phyloP scores from a whole-genome alignment of 306 rosid species.

The Urtica urens region DNA sequence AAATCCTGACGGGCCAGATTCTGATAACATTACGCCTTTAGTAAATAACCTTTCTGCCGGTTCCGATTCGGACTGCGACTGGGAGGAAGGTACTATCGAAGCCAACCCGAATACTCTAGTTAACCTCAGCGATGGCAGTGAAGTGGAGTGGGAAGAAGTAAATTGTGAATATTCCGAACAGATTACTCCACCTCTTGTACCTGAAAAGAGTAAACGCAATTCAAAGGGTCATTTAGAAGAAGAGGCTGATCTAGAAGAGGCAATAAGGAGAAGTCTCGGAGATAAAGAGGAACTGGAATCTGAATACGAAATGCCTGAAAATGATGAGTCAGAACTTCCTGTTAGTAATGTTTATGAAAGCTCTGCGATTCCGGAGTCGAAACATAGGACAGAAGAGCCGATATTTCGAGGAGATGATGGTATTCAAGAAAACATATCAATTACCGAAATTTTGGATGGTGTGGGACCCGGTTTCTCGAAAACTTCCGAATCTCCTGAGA shows the following conservation, averaged over 20 bases:
- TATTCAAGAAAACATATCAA: slow-evolving; percentile 18
- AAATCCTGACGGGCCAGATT: slow-evolving; percentile 25
- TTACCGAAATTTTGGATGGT: slow-evolving; percentile 22
- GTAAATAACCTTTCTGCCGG: slow-evolving; percentile 23
- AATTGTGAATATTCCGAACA: slow-evolving; percentile 32
- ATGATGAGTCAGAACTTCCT: slow-evolving; percentile 22
- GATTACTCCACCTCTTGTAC: slow-evolving; percentile 18
- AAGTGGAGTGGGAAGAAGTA: slow-evolving; percentile 84
- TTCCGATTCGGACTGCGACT: slow-evolving; percentile 47
- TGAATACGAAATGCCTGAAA: slow-evolving; percentile 12
- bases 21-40: slow-evolving; percentile 25
- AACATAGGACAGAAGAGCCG: slow-evolving; percentile 10
- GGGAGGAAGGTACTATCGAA: slow-evolving; percentile 59
- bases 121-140: slow-evolving; percentile 40
- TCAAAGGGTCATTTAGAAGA: slow-evolving; percentile 68
- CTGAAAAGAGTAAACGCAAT: slow-evolving; percentile 23
- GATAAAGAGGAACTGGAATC: slow-evolving; percentile 21
- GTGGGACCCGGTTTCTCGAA: slow-evolving; percentile 17
- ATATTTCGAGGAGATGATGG: slow-evolving; percentile 19
- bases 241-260: slow-evolving; percentile 74
- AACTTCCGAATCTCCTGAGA: slow-evolving; percentile 18
- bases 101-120: slow-evolving; percentile 20
- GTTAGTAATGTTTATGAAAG: slow-evolving; percentile 17
- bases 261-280: slow-evolving; percentile 80
- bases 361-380: slow-evolving; percentile 11